Conservation (phyloP, 2,329 filamentous ascomycete species). For the Thielaviopsis euricoi region DNA sequence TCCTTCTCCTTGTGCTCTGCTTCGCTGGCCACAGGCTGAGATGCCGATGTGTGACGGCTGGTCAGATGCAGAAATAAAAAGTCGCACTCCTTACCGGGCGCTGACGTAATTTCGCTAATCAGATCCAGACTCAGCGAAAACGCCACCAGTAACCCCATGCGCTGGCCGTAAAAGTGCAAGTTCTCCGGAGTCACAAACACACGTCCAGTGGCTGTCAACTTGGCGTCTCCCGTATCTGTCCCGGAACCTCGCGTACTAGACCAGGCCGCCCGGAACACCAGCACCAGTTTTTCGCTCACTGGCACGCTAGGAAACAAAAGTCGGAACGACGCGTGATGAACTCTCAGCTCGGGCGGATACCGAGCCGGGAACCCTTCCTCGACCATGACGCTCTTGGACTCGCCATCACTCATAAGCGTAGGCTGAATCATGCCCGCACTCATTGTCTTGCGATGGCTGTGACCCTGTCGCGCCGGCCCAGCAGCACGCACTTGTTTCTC, state of each 20-base stretch:
- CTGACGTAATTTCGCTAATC: conserved; percentile 76
- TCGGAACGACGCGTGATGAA: conserved; percentile 85
- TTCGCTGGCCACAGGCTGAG: not conserved
- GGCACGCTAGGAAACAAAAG: conserved; percentile 74
- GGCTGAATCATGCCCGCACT: conserved; percentile 7
- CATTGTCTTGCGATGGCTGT: conserved; percentile 13
- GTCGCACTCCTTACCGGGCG: conserved; percentile 82
- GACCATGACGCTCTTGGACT: not conserved
- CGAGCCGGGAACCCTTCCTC: conserved; percentile 45
- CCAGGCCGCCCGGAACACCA: conserved; percentile 91
- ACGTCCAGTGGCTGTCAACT: conserved; percentile 47
- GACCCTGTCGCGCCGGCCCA: not conserved
- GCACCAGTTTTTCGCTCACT: conserved; percentile 62
- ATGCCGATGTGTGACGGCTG: conserved; percentile 26
- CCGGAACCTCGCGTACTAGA: conserved; percentile 26
- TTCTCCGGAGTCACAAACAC: conserved; percentile 77
- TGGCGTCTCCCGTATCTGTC: conserved; percentile 19
- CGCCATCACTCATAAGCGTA: conserved; percentile 6
- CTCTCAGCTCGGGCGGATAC: conserved; percentile 68
- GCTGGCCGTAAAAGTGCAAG: conserved; percentile 93
- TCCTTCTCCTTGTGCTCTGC: not conserved
- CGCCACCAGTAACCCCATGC: conserved; percentile 77
- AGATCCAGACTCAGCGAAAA: conserved; percentile 59
- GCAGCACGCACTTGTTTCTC: conserved; percentile 9
- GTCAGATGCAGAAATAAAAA: conserved; percentile 61